phyloP scores from a whole-genome alignment of 495 filamentous ascomycete species.

The Jackrogersella minutella region DNA sequence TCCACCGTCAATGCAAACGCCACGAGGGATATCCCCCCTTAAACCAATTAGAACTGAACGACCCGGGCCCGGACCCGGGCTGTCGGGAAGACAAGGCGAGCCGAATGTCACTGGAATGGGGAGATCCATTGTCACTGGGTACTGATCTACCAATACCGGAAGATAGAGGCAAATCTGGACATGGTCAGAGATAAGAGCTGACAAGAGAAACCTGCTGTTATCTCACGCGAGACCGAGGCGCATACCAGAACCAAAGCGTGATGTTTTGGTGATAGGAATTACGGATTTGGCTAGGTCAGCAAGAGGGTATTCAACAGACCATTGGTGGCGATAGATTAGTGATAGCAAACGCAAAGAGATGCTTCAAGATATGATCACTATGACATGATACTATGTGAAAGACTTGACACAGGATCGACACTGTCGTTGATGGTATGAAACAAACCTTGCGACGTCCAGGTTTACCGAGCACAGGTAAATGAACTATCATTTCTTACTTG shows the following conservation, averaged over 20 bases:
- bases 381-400: not conserved
- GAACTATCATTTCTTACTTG: not conserved
- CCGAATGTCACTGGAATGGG: too few species aligned
- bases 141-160: too few species aligned
- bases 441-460: slow-evolving; percentile 7
- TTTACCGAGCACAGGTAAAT: slow-evolving; percentile 5
- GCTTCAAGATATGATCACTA: not conserved
- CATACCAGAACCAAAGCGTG: not conserved
- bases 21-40: not conserved
- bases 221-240: not conserved
- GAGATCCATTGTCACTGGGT: too few species aligned
- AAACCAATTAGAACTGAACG: slow-evolving; percentile 14
- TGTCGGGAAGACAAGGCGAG: slow-evolving; percentile 22
- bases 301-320: not conserved
- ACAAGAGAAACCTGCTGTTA: not conserved
- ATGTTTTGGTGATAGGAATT: not conserved
- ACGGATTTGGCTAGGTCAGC: not conserved
- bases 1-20: slow-evolving; percentile 1
- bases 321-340: slow-evolving; percentile 5
- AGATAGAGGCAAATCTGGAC: slow-evolving; percentile 11
- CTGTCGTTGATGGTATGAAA: slow-evolving; percentile 3
- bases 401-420: slow-evolving; percentile 7
- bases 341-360: not conserved
- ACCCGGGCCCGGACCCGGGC: not conserved
- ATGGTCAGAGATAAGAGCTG: not conserved